Base-by-base conservation (phyloP, 1,139 yeast genomes). In the Eremothecium coryli region DNA sequence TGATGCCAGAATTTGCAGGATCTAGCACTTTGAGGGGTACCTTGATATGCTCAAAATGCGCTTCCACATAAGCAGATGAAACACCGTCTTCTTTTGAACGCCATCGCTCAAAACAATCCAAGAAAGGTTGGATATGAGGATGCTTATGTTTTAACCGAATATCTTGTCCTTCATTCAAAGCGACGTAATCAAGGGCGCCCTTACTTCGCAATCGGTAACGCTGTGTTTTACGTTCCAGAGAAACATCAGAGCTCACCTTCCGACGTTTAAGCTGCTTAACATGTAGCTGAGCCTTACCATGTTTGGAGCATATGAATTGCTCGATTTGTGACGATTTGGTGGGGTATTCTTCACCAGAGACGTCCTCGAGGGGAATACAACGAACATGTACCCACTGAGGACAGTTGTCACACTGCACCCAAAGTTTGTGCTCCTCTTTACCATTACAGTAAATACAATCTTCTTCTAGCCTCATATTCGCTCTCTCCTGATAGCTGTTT, bases 111-210 rank as follows among this genome's bases (percentile, higher is more conserved):
- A 50, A 50, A 44, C 50, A 29, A 26, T 39, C 33, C 17, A 48
- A 36, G 22, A 60, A 56, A 24, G 49, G 41, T 7, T 54, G 56
- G 8, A 74, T 70, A 54, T 81, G 86, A 4, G 84, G 82, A 52
- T 80, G 88, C 26, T 64, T 58, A 32, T 73, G 62, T 41, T 73
- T 66, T 39, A 72, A 71, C 20, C 76, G 68, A n/a, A 76, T 67
- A 5, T 69, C 63, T 24, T 77, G 82, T 1, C 95, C 94, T 34
- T 76, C 80, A 50, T 86, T 73, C 46, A 86, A 60, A 0, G 95
- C 93, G 7, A 74, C 76, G 52, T 86, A 86, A 54, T 86, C 94
- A 28, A 85, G 70, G 33, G 65, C 64, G 7, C 65, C 59, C 29
- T 64, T 62, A 10, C 69, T 38, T 28, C 55, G 40, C 21, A 49